Conservation (phyloP, 176 grass and related monocot species). For the Hordeum marinum region DNA sequence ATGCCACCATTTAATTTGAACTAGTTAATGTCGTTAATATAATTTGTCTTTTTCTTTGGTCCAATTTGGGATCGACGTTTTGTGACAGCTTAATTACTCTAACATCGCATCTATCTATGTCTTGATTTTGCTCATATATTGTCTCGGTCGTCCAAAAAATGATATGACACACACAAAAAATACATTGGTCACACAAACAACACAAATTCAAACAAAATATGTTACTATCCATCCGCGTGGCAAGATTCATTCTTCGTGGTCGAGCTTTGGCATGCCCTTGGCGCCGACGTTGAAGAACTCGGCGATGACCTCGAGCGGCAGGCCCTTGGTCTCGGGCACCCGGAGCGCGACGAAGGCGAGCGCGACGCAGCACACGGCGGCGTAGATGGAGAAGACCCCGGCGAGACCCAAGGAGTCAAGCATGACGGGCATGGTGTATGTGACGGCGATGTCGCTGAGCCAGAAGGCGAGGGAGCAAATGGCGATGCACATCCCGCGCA, state of each 20-base stretch:
- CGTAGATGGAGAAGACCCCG: constrained; percentile 61
- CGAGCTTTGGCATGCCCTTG: constrained; percentile 18
- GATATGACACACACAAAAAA: background rate
- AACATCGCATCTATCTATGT: background rate
- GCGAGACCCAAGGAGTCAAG: constrained; percentile 47
- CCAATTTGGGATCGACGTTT: no score
- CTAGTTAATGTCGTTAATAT: no score
- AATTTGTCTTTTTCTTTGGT: no score
- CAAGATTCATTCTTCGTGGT: background rate
- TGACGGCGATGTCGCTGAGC: constrained; percentile 77
- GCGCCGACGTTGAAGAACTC: constrained; percentile 82
- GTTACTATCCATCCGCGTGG: background rate
- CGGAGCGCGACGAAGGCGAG: constrained; percentile 59
- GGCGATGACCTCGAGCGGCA: constrained; percentile 81
- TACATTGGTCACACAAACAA: background rate
- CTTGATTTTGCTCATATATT: background rate
- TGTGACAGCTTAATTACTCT: background rate
- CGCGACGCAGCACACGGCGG: constrained; percentile 55
- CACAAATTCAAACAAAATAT: background rate
- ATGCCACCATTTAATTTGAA: no score
- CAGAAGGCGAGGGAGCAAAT: constrained; percentile 88
- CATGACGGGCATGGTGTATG: constrained; percentile 74
- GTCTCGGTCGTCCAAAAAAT: background rate
- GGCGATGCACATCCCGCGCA: constrained; percentile 72
- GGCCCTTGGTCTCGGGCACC: constrained; percentile 84